These are phyloP conservation scores for Beauveria medogensis DNA, from an alignment of 2,329 filamentous ascomycete species.

Conservation along the genomic window DNA sequence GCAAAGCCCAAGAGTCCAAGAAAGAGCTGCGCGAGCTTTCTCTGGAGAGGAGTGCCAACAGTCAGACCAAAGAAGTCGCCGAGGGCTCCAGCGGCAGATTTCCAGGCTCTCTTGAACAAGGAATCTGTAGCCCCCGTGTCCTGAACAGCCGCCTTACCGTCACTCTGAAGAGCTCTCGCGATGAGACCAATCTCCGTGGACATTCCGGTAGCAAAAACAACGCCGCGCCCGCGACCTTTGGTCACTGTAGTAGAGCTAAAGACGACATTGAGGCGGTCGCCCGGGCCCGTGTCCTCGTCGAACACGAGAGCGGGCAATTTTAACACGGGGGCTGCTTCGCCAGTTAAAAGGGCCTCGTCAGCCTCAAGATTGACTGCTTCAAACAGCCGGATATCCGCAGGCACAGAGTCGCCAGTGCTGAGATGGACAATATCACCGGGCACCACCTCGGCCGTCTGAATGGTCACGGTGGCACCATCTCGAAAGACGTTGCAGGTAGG, in stretches of 20 bases:
- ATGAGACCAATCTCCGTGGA: slow-evolving; percentile 52
- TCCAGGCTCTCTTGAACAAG: slow-evolving; percentile 1
- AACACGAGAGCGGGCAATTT: slow-evolving; percentile 38
- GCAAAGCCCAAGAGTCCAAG: slow-evolving; percentile 55
- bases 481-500: slow-evolving; percentile 32
- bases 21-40: slow-evolving; percentile 59
- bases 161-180: slow-evolving; percentile 33
- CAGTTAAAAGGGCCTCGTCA: slow-evolving; percentile 54
- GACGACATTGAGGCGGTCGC: slow-evolving; percentile 49
- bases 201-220: slow-evolving; percentile 53
- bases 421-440: slow-evolving; percentile 46
- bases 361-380: slow-evolving; percentile 55
- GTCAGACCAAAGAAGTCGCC: slow-evolving; percentile 36
- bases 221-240: slow-evolving; percentile 48
- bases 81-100: slow-evolving; percentile 10
- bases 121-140: background rate
- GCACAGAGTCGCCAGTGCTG: slow-evolving; percentile 46
- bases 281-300: slow-evolving; percentile 26
- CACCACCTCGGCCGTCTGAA: slow-evolving; percentile 34
- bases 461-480: slow-evolving; percentile 24
- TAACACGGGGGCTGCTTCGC: slow-evolving; percentile 48
- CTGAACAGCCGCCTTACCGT: slow-evolving; percentile 4
- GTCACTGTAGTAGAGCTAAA: slow-evolving; percentile 50
- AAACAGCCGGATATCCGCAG: slow-evolving; percentile 45
- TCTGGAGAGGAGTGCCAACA: slow-evolving; percentile 60